phyloP scores from a whole-genome alignment of 2,329 filamentous ascomycete species.

The Aspergillus ochraceoroseus region DNA sequence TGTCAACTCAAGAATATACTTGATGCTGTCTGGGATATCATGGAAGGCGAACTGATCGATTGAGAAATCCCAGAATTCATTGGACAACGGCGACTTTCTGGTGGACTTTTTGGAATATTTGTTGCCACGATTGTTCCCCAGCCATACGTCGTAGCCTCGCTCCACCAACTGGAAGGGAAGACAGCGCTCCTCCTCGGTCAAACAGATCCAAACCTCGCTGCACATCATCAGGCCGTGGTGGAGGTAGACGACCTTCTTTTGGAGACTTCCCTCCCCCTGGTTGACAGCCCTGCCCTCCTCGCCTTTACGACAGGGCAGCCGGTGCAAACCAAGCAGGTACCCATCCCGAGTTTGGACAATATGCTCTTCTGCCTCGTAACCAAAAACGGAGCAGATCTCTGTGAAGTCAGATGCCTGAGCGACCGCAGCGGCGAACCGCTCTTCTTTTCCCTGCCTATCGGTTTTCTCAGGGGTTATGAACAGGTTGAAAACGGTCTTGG shows the following conservation, averaged over 20 bases:
- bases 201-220: constrained; percentile 94
- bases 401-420: constrained; percentile 86
- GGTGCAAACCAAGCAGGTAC: constrained; percentile 83
- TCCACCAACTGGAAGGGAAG: constrained; percentile 87
- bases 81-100: constrained; percentile 65
- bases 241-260: constrained; percentile 85
- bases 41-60: constrained; percentile 98
- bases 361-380: constrained; percentile 93
- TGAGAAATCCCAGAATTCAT: constrained; percentile 92
- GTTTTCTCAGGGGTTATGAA: constrained; percentile 67
- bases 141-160: constrained; percentile 91
- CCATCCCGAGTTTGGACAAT: constrained; percentile 92
- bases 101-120: constrained; percentile 98
- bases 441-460: constrained; percentile 62
- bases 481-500: constrained; percentile 74
- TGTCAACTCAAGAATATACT: constrained; percentile 82
- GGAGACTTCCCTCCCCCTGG: constrained; percentile 55
- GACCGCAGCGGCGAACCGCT: constrained; percentile 67
- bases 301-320: constrained; percentile 74
- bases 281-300: constrained; percentile 79
- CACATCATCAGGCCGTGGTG: constrained; percentile 98
- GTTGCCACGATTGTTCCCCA: constrained; percentile 97
- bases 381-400: constrained; percentile 85
- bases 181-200: constrained; percentile 79
- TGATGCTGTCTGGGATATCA: constrained; percentile 92